Evolutionary conservation across 306 rosid species (phyloP), one percentile per base, ranked within the genome.

Genomic region (Astragalus glycyphyllos): DNA sequence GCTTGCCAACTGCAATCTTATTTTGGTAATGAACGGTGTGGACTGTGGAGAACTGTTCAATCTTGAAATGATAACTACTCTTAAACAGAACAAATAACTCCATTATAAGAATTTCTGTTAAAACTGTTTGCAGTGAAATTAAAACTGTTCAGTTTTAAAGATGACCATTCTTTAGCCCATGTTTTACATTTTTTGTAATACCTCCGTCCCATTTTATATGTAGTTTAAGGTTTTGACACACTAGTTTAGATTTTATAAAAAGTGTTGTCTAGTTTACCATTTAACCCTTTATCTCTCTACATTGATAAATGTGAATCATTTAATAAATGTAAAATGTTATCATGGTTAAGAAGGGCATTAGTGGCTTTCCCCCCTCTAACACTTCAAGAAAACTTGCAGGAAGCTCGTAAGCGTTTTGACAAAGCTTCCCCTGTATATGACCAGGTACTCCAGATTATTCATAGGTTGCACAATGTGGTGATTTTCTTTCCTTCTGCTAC

Each of bases 361-460:
- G n/a, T n/a, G n/a, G n/a, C n/a, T n/a, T n/a, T n/a, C n/a, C 5
- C 44, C 51, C 42, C 42, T 56, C 48, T 79, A 60, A 83, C 60
- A 40, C 77, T 63, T 63, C 68, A 44, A 89, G 71, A 41, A 41
- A 69, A 32, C 55, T 63, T 73, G 85, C 94, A 90, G 97, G 95
- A 90, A 88, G 92, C 88, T 73, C 81, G 92, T n/a, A 90, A 86
- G 86, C 90, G 87, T 47, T 90, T 90, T 76, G 97, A 90, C 70
- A 90, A 90, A 89, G 82, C 95, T 68, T 77, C 89, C 62, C 74
- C 81, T 63, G 35, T 61, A 61, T 86, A 88, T 80, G 97, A 88
- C 44, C 97, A 88, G 97, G 97, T 90, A 65, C 72, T 64, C 78
- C 72, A 60, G 71, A 65, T 38, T 75, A 23, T 71, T 46, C 11